Evolutionary conservation across 306 rosid species (phyloP), one percentile per base, ranked within the genome.

Genomic region (Cicer chorassanicum): DNA sequence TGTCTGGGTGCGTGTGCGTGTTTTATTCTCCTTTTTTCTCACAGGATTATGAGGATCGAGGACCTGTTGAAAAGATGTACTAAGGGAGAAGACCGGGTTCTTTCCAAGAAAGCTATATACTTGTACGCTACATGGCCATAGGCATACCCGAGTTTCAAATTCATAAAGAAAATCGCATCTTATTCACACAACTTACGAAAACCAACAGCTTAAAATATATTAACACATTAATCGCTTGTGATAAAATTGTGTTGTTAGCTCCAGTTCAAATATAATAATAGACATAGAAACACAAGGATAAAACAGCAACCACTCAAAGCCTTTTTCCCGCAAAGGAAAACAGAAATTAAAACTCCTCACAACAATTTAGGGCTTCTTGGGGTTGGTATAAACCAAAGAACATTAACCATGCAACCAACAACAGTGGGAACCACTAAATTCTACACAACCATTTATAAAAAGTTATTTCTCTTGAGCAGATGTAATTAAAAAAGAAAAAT

Each of bases 401-500:
- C 56, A 24, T 12, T n/a, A 78, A 50, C 45, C 49, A 73, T 12
- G 8, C 16, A 68, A 43, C 54, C 65, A 74, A n/a, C 13, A 68
- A 54, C 5, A 74, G 54, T 16, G 3, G 48, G 73, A 53, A 77
- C 44, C 42, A 55, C 38, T 38, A 65, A 41, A 65, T 73, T 67
- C 71, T 56, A 34, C 73, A 24, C n/a, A 60, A 46, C 61, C 72
- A 16, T 56, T 59, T 57, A 41, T 40, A 49, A 73, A 8, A 70
- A n/a, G 8, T 10, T 61, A 68, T 63, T 60, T 71, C 43, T 66
- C 69, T 53, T 62, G 56, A 70, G 40, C 21, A 45, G 57, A 67
- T 46, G 44, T 24, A 43, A 60, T 29, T 7, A 15, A 34, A 70
- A 60, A 61, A 59, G 5, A 64, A 67, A 53, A 64, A 34, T 13